Percentiles rank a stretch among this genome's conserved stretches.
Conservation (phyloP, 2,329 filamentous ascomycete species). For the Kalmusia sp. region DNA sequence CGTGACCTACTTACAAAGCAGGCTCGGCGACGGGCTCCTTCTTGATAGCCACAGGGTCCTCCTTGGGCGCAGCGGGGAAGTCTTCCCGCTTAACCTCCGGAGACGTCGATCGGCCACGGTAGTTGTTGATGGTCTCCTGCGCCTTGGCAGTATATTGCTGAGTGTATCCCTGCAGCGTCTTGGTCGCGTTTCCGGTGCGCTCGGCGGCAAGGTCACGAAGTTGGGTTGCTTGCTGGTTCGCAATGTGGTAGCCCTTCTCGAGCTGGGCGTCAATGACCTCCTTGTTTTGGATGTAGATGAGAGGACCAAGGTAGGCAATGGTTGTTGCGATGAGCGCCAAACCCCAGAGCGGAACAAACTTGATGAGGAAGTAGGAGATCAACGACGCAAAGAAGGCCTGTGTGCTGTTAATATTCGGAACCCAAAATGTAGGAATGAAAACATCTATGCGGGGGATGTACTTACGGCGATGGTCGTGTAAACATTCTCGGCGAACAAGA, state of each 20-base stretch:
- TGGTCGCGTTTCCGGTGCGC: constrained; percentile 65
- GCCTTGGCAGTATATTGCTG: constrained; percentile 68
- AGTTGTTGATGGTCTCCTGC: constrained; percentile 56
- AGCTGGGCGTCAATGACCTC: constrained; percentile 69
- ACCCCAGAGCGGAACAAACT: constrained; percentile 70
- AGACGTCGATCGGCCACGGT: constrained; percentile 46
- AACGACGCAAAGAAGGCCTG: constrained; percentile 67
- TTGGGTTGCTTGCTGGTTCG: constrained; percentile 66
- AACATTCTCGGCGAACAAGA: constrained; percentile 71
- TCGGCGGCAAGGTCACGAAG: constrained; percentile 66
- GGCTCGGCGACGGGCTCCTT: constrained; percentile 29
- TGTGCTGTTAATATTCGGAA: constrained; percentile 10
- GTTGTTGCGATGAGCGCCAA: constrained; percentile 64
- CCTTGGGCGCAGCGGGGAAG: constrained; percentile 37
- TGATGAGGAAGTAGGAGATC: constrained; percentile 69
- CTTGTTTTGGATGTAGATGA: constrained; percentile 71
- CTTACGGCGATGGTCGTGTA: constrained; percentile 66
- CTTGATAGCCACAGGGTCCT: constrained; percentile 22
- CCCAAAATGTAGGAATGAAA: neutral
- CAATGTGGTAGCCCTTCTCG: constrained; percentile 56
- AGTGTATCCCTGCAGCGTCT: constrained; percentile 64
- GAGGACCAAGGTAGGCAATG: constrained; percentile 64
- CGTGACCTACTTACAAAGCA: constrained; percentile 26
- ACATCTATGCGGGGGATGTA: constrained; percentile 8
- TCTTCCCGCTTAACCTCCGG: constrained; percentile 45